Evolutionary conservation across 257 asterid species (phyloP), one percentile per base, ranked within the genome.

Genomic region (Nicotiana sylvestris): DNA sequence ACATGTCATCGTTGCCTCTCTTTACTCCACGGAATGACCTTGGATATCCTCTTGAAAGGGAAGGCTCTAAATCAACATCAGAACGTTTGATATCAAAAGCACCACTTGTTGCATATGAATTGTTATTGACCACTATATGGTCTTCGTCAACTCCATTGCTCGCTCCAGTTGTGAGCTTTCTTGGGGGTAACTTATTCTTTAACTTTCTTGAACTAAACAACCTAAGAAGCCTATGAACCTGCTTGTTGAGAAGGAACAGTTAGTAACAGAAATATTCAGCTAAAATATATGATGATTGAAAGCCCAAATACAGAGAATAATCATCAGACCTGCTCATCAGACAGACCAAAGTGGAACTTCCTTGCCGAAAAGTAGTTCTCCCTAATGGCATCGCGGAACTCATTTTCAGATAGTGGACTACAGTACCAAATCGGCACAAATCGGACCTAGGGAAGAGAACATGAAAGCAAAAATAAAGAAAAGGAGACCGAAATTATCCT

Each of bases 331-430:
- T 95, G 98, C 76, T 83, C 85, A 80, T 88, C 78, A 17, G 97
- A 90, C 29, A 93, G 91, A 62, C 98, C 97, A 83, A 93, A 89
- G 81, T 89, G 86, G 88, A 93, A 93, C 77, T 89, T 93, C 89
- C 82, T 88, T 11, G 88, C 43, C 35, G 98, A 85, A 84, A 78
- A 93, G 86, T 95, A 95, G 80, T 95, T 95, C 72, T 92, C 96
- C 37, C 77, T 81, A 82, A 95, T 93, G 76, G 96, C 97, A 81
- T 78, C 91, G 39, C 78, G 83, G 76, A 95, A 93, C 76, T 91
- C 97, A 29, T 76, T 85, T 92, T 95, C 98, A 32, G 84, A 81
- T 66, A 95, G 93, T 62, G 98, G 98, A 76, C 84, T 76, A 85
- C 98, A 93, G 68, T 81, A 30, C 98, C 98, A 95, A 68, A 93